Conservation (phyloP, 306 rosid species). For the Delonix regia region DNA sequence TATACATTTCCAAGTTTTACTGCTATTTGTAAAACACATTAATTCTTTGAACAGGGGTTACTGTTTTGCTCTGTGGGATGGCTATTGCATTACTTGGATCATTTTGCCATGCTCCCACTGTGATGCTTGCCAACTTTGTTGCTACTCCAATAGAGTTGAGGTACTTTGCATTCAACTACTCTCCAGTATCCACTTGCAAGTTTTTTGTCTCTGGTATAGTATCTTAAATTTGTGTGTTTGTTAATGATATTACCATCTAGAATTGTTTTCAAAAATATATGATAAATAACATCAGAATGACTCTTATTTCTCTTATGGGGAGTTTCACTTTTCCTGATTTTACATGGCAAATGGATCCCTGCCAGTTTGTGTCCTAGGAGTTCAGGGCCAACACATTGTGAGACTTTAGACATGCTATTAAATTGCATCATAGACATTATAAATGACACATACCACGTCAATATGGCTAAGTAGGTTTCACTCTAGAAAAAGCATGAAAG, state of each 20-base stretch:
- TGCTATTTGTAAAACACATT: neutral
- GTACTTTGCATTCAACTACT: neutral
- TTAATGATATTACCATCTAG: neutral
- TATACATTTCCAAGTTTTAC: neutral
- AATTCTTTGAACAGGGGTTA: neutral
- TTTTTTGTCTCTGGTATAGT: neutral
- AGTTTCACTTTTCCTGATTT: neutral
- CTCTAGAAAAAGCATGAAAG: neutral
- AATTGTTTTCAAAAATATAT: neutral
- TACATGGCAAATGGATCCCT: neutral
- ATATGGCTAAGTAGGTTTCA: neutral
- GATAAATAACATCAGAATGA: neutral
- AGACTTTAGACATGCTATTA: neutral
- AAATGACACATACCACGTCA: neutral
- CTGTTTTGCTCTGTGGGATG: neutral
- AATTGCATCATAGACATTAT: neutral
- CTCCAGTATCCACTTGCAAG: neutral
- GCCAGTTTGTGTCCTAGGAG: neutral
- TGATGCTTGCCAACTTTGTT: neutral
- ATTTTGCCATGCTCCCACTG: neutral
- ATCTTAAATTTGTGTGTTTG: neutral
- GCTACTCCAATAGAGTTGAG: neutral
- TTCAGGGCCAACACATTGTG: neutral
- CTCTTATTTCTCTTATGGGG: too few relatives aligned
- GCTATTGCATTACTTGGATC: neutral